Evolutionary conservation across 805 yeast genomes (phyloP).

Genomic region (Candida germanica): DNA sequence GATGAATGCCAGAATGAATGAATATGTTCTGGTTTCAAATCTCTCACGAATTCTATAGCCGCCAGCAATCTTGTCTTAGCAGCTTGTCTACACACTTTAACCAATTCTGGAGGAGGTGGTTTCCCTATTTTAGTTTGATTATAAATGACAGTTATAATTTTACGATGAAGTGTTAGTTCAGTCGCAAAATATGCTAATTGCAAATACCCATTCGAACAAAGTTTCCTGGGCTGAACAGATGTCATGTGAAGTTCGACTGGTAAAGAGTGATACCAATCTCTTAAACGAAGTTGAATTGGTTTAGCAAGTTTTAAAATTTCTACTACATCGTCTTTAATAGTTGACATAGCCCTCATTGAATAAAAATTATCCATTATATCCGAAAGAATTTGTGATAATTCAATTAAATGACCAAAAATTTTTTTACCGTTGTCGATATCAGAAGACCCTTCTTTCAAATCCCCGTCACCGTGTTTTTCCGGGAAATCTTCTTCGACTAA

Average conservation of each 20-base stretch:
- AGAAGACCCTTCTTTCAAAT: conserved; percentile 53
- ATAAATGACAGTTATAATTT: conserved; percentile 57
- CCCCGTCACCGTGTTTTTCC: conserved; percentile 56
- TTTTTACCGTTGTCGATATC: conserved; percentile 71
- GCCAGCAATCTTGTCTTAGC: conserved; percentile 81
- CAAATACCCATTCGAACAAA: conserved; percentile 72
- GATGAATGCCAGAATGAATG: conserved; percentile 90
- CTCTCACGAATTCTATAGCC: conserved; percentile 74
- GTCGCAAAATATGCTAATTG: conserved; percentile 87
- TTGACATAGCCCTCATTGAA: conserved; percentile 62
- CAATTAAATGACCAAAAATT: conserved; percentile 64
- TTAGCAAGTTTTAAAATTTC: conserved; percentile 74
- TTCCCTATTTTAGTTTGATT: conserved; percentile 32
- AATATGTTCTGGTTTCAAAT: conserved; percentile 75
- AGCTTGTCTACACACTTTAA: conserved; percentile 72
- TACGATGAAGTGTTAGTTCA: conserved; percentile 81
- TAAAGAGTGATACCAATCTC: conserved; percentile 75
- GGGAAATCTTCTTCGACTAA: conserved; percentile 78
- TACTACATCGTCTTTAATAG: conserved; percentile 51
- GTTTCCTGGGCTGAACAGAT: conserved; percentile 54
- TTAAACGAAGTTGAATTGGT: conserved; percentile 67
- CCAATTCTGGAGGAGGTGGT: conserved; percentile 34
- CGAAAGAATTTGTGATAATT: conserved; percentile 63
- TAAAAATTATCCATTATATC: conserved; percentile 73
- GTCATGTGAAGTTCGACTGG: conserved; percentile 65